Evolutionary conservation across 2,329 filamentous ascomycete species (phyloP), one percentile per base, ranked within the genome.

Genomic region (Colletotrichum acutatum): DNA sequence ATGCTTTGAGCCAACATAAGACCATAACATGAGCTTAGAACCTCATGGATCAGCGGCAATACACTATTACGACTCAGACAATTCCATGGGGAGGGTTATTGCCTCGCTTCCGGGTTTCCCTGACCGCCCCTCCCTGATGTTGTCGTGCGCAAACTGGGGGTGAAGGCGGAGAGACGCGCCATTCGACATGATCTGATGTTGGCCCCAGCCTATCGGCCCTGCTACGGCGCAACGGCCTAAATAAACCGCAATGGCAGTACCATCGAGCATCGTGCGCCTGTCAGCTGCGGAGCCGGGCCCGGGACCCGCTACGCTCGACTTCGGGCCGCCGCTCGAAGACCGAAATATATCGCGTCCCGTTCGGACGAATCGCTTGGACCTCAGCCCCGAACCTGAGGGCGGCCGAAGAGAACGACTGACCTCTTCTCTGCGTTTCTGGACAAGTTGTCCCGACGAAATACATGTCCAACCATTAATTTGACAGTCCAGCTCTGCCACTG

Each of bases 111-210:
- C 42, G 42, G 19, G 19, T 49, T 22, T 49, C 19, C 42, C 42
- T 49, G 42, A 49, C 42, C 42, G 42, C 42, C 19, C 42, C 42
- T 49, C 8, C 19, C 19, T n/a, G 42, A n/a, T 3, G 42, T 49
- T 46, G 19, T 49, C 42, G 42, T 30, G 19, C 52, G 14, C 46
- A 53, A 63, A 5, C n/a, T 19, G 42, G 42, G 42, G 42, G 42
- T 5, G 14, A 42, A 42, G 37, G 37, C n/a, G 16, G 19, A 49
- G 42, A 11, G 42, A 19, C 37, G 37, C 37, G 22, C 42, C 42
- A 26, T 34, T 26, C 46, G 2, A 28, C 30, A 68, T 69, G 69
- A 54, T 63, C 66, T 69, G 66, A 69, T 72, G 34, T 12, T 69
- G 42, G 12, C 32, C 11, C n/a, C n/a, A 54, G 32, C n/a, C 57